phyloP scores from a whole-genome alignment of 2,329 filamentous ascomycete genomes.

The Aspergillus brasiliensis region DNA sequence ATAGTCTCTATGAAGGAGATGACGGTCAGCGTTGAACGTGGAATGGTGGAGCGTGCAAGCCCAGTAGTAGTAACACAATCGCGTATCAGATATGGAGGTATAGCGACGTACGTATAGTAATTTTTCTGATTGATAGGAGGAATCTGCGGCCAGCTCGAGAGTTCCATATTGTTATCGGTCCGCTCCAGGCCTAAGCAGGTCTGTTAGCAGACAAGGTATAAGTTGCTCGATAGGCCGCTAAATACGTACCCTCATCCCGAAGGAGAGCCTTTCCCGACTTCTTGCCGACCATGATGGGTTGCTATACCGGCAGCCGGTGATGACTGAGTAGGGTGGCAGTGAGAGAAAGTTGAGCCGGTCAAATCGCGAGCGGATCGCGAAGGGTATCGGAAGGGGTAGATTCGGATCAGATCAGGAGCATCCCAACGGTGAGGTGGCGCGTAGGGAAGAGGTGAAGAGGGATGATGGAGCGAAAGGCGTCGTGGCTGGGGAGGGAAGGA shows the following conservation, averaged over 20 bases:
- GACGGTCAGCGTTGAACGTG: conserved; percentile 13
- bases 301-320: conserved; percentile 5
- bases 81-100: not conserved
- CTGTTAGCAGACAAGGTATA: conserved; percentile 13
- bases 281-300: conserved; percentile 62
- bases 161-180: conserved; percentile 97
- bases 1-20: conserved; percentile 68
- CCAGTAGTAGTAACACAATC: not conserved
- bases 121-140: conserved; percentile 98
- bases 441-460: not conserved
- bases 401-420: not conserved
- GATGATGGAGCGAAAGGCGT: not conserved
- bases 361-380: conserved; percentile 10
- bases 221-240: not conserved
- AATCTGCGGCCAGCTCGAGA: conserved; percentile 90
- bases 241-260: conserved; percentile 57
- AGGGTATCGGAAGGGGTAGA: not conserved
- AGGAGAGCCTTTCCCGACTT: conserved; percentile 65
- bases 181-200: conserved; percentile 74
- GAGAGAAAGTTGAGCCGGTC: conserved; percentile 1
- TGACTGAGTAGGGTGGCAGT: conserved; percentile 2
- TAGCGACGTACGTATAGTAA: conserved; percentile 80
- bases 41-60: not conserved
- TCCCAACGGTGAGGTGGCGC: not conserved
- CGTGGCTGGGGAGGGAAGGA: not conserved